Evolutionary conservation across 148 eudicot genomes (phyloP), one percentile per base, ranked within the genome.

Genomic region (Suaeda aralocaspica): DNA sequence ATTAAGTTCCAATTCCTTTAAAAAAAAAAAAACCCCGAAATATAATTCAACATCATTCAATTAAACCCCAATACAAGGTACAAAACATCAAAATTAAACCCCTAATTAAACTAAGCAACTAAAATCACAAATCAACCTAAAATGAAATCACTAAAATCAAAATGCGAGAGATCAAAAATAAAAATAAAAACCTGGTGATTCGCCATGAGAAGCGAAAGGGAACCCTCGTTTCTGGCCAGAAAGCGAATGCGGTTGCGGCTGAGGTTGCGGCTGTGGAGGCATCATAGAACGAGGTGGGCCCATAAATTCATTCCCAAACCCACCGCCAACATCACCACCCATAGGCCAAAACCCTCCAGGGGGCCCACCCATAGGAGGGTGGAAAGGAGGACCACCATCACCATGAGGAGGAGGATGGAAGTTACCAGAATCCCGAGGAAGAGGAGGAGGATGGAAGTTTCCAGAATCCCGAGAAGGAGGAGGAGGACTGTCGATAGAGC

Each of bases 181-280:
- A n/a, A n/a, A n/a, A n/a, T n/a, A n/a, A 18, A 34, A 84, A 90
- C 92, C 92, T 64, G 88, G 93, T 44, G 96, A 82, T 3, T 77
- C 84, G 22, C 75, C 83, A 51, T 75, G 77, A 24, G 72, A 84
- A 34, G 91, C 31, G 63, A 82, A 83, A 1, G 87, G 84, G 29
- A 80, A 83, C 31, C 82, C 85, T 56, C 96, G 86, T 73, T 91
- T 91, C 76, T 88, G 91, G 1, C 93, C 93, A 11, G 89, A 66
- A 31, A 91, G 70, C 30, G 80, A 79, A 34, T 77, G 80, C 2
- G 72, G 46, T 9, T 64, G 52, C 22, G 31, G 53, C 6, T 25
- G 63, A 19, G 18, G 26, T 1, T 30, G 72, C 1, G 30, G 66
- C 14, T 59, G 66, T 0, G 59, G 51, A 2, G 49, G 46, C 57